Evolutionary conservation across 2,329 filamentous ascomycete species (phyloP), one percentile per base, ranked within the genome.

Genomic region (Gyromitra esculenta): DNA sequence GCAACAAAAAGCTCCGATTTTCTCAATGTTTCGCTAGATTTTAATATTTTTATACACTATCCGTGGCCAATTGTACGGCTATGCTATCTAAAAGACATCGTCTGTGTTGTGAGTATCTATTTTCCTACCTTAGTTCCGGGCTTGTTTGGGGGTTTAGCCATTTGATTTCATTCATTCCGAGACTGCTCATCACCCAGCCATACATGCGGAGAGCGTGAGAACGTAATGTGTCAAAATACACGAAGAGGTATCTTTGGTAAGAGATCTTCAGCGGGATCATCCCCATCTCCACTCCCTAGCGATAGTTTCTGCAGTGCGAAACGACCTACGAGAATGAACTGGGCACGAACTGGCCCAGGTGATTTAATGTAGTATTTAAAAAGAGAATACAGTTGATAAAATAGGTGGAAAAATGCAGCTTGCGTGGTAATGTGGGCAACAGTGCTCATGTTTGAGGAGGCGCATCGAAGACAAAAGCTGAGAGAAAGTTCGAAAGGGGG

Each of bases 21-120:
- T 21, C 13, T 18, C 62, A 50, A 13, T 65, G 62, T 15, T 35
- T 15, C 31, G 25, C 43, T 9, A 15, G 13, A 11, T 65, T 65
- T 25, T 65, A 43, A 39, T 1, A 7, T 50, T 9, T 65, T 43
- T 5, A 5, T 6, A 65, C 13, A 65, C 2, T 21, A 37, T 37
- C 62, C 21, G 25, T 52, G 41, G 62, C 15, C 43, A 65, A 25
- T 35, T 65, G 62, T 5, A 50, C 7, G 3, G 2, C 25, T 65
- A 43, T 50, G 62, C 25, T 5, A n/a, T 64, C 15, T 64, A 43
- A 37, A 50, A 2, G 62, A 18, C n/a, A 11, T 2, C 2, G 43
- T 65, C 13, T 52, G 62, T 18, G 25, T 37, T 65, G 62, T 52
- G 43, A 50, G 62, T 65, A n/a, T n/a, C 11, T 15, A 35, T 15